These are phyloP conservation scores for Stemphylium vesicarium DNA, from an alignment of 2,329 filamentous ascomycete genomes.

Conservation along the genomic window DNA sequence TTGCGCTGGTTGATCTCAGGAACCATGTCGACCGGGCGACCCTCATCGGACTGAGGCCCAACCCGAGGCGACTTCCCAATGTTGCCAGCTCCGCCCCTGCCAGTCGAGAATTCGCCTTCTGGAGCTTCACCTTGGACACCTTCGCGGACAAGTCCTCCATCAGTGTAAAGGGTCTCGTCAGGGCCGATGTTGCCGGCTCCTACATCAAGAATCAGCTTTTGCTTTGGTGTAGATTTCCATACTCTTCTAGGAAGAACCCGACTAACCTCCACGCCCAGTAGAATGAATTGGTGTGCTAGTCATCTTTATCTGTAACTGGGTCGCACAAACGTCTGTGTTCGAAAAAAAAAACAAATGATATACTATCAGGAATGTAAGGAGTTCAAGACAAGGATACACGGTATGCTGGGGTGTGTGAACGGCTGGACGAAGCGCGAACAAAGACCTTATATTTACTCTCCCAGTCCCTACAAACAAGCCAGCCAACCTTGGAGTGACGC, in stretches of 20 bases:
- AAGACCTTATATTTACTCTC: slow-evolving; percentile 44
- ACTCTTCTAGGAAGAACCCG: neutral
- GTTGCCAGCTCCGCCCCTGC: slow-evolving; percentile 47
- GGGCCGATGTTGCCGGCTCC: slow-evolving; percentile 65
- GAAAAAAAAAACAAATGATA: slow-evolving; percentile 14
- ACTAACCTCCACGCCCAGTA: slow-evolving; percentile 64
- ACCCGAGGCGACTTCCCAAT: slow-evolving; percentile 47
- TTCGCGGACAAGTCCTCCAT: slow-evolving; percentile 56
- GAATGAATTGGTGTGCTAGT: slow-evolving; percentile 54
- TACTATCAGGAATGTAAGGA: slow-evolving; percentile 7
- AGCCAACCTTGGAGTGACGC: slow-evolving; percentile 11
- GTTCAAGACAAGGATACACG: slow-evolving; percentile 15
- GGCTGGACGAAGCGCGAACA: slow-evolving; percentile 13
- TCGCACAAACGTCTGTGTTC: slow-evolving; percentile 5
- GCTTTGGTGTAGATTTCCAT: neutral
- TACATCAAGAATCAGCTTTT: slow-evolving; percentile 35
- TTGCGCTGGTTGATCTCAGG: slow-evolving; percentile 52
- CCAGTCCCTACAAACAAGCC: slow-evolving; percentile 23
- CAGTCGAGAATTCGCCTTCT: slow-evolving; percentile 50
- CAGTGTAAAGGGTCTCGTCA: slow-evolving; percentile 56
- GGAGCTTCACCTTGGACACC: slow-evolving; percentile 49
- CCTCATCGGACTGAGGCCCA: slow-evolving; percentile 29
- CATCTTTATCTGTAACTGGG: slow-evolving; percentile 26
- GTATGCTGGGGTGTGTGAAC: slow-evolving; percentile 9
- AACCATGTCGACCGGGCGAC: slow-evolving; percentile 50